phyloP scores from a whole-genome alignment of 768 basidiomycete genomes.

The Agaricus blazei region DNA sequence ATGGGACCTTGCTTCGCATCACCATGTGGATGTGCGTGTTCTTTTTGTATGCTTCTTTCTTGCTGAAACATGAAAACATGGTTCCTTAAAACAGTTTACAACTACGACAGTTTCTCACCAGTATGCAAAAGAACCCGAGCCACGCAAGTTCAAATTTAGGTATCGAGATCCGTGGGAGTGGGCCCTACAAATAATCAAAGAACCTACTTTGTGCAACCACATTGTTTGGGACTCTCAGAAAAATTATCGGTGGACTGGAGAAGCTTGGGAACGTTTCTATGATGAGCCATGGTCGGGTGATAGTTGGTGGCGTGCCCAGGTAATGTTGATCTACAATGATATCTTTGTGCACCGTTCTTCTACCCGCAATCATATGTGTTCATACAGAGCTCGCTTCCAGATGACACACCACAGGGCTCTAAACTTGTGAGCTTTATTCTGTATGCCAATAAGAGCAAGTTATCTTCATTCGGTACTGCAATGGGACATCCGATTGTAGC shows the following conservation, averaged over 20 bases:
- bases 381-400: neutral
- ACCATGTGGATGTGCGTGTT: too few species aligned
- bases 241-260: slow-evolving; percentile 4
- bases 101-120: too few species aligned
- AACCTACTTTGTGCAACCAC: neutral
- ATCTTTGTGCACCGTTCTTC: too few species aligned
- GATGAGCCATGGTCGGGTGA: slow-evolving; percentile 15
- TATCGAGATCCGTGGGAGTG: neutral
- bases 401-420: too few species aligned
- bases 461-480: slow-evolving; percentile 29
- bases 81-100: too few species aligned
- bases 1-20: too few species aligned
- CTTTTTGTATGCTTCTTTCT: too few species aligned
- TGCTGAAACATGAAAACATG: too few species aligned
- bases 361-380: too few species aligned
- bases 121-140: too few species aligned
- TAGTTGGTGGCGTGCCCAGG: slow-evolving; percentile 10
- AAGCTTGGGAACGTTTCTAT: slow-evolving; percentile 4
- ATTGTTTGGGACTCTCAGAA: slow-evolving; percentile 1
- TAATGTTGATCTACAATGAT: neutral
- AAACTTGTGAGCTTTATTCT: slow-evolving; percentile 23
- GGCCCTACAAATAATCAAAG: neutral
- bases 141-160: neutral
- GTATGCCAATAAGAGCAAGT: slow-evolving; percentile 34
- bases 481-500: slow-evolving; percentile 33